phyloP scores from a whole-genome alignment of 2,329 filamentous ascomycete genomes.

The Pseudodiploospora longispora region DNA sequence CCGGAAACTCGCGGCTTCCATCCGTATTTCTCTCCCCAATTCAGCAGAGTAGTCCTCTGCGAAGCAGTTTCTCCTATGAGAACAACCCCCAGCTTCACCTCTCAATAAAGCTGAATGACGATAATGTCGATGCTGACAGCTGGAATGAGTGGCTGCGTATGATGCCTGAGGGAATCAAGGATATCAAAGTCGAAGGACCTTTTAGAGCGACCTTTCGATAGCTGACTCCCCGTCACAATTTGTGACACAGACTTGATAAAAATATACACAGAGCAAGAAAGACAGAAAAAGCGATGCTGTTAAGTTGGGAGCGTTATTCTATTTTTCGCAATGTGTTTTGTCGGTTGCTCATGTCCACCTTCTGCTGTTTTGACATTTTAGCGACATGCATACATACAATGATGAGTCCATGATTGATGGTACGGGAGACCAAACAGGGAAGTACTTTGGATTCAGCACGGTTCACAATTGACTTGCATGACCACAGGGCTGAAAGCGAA shows the following conservation, averaged over 20 bases:
- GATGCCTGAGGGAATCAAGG: slow-evolving; percentile 49
- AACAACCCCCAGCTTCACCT: slow-evolving; percentile 42
- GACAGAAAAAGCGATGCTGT: too few species aligned
- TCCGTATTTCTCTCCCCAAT: slow-evolving; percentile 48
- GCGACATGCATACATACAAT: slow-evolving; percentile 8
- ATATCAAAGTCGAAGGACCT: slow-evolving; percentile 47
- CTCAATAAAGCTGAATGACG: slow-evolving; percentile 42
- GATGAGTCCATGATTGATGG: slow-evolving; percentile 17
- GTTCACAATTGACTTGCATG: neutral
- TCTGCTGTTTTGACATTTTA: neutral
- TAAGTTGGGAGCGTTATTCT: too few species aligned
- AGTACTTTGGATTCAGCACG: slow-evolving; percentile 4
- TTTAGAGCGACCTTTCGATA: slow-evolving; percentile 24
- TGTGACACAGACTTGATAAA: too few species aligned
- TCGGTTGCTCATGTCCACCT: neutral
- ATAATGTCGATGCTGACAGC: slow-evolving; percentile 41
- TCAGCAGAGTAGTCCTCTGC: slow-evolving; percentile 31
- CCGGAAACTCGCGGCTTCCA: slow-evolving; percentile 43
- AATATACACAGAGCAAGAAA: too few species aligned
- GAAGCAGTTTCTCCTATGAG: slow-evolving; percentile 31
- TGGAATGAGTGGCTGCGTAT: slow-evolving; percentile 52
- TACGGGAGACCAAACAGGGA: slow-evolving; percentile 10
- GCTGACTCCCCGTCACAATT: neutral
- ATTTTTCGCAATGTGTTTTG: too few species aligned
- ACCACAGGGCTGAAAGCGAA: neutral